Conservation (phyloP, 495 filamentous ascomycete genomes). For the Friedmanniomyces simplex region DNA sequence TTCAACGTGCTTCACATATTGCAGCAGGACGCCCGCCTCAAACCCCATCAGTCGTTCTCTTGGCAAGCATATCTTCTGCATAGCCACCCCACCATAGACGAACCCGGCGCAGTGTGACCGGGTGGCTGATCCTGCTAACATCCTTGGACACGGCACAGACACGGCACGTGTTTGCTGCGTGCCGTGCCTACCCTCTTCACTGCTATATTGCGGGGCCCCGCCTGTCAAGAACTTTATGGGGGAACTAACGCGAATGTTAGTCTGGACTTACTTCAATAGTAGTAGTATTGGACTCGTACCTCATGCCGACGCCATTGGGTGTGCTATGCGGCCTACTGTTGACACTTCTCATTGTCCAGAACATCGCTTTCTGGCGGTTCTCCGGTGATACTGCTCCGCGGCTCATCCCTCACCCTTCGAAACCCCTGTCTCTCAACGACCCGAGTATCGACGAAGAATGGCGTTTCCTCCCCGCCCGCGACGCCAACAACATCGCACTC, state of each 20-base stretch:
- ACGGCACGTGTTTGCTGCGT: background rate
- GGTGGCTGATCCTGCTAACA: background rate
- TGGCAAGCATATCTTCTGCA: background rate
- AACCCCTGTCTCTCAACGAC: background rate
- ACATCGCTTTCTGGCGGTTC: background rate
- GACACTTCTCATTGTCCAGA: background rate
- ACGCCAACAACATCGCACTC: constrained; percentile 11
- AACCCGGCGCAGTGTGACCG: background rate
- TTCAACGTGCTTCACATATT: too few species aligned
- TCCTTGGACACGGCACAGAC: background rate
- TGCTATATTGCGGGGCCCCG: too few species aligned
- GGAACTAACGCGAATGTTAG: too few species aligned
- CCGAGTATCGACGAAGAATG: background rate
- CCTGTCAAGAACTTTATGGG: too few species aligned
- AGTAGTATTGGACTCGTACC: too few species aligned
- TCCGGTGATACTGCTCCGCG: background rate
- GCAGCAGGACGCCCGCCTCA: too few species aligned
- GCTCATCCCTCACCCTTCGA: background rate
- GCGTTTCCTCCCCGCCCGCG: constrained; percentile 1
- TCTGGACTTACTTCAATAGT: too few species aligned
- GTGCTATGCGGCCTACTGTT: background rate
- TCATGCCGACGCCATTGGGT: background rate
- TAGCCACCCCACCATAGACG: background rate
- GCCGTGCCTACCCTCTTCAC: background rate
- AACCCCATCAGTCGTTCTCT: too few species aligned